Evolutionary conservation across 2,329 filamentous ascomycete genomes (phyloP).

Genomic region (Penicillium sp.): DNA sequence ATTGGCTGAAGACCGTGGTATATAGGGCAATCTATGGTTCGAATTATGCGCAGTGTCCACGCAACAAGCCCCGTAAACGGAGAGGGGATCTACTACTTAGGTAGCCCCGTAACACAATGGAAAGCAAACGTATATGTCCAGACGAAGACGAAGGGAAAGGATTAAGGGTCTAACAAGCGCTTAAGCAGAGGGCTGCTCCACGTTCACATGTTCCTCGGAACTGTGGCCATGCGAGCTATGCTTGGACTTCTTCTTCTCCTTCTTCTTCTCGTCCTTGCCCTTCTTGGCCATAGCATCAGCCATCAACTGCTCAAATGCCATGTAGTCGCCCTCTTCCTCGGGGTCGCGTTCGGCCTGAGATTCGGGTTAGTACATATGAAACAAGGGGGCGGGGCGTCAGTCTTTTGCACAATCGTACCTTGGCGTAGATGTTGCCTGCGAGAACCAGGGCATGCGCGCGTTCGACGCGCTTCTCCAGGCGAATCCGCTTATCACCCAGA

Average conservation of each 20-base stretch:
- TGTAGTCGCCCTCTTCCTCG: conserved; percentile 96
- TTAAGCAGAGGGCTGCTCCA: conserved; percentile 12
- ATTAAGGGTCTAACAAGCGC: neutral
- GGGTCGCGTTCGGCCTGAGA: conserved; percentile 75
- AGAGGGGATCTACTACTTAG: neutral
- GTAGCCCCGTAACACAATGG: neutral
- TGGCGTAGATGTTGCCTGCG: conserved; percentile 80
- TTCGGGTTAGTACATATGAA: conserved; percentile 8
- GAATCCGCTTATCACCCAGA: conserved; percentile 71
- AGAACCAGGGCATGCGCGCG: conserved; percentile 84
- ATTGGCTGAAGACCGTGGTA: conserved; percentile 8
- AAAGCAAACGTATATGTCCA: conserved; percentile 16
- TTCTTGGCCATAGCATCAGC: conserved; percentile 95
- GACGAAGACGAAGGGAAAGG: neutral
- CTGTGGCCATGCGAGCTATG: conserved; percentile 26
- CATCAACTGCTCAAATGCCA: conserved; percentile 97
- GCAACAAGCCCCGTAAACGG: conserved; percentile 1
- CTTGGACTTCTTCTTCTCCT: conserved; percentile 54
- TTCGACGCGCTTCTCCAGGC: conserved; percentile 79
- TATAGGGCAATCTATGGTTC: conserved; percentile 20
- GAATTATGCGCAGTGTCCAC: conserved; percentile 5
- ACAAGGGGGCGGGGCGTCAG: neutral
- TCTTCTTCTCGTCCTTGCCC: conserved; percentile 71
- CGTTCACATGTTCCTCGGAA: conserved; percentile 11
- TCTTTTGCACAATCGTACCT: conserved; percentile 52